These are phyloP conservation scores for Cordyceps militaris DNA, from an alignment of 2,329 filamentous ascomycete species.

Conservation along the genomic window DNA sequence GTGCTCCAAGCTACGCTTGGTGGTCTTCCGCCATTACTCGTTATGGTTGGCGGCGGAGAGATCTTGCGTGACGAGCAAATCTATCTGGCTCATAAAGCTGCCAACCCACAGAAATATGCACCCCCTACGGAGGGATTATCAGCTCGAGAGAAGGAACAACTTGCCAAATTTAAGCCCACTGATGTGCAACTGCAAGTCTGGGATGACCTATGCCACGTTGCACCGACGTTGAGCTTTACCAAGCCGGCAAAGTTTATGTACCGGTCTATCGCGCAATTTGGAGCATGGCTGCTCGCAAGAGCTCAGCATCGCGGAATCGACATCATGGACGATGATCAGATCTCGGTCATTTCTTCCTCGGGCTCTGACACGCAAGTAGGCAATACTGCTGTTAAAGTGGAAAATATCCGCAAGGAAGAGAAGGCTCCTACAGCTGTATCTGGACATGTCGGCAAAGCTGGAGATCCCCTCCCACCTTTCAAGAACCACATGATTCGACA, in stretches of 20 bases:
- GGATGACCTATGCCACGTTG: slow-evolving; percentile 91
- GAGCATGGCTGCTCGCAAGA: slow-evolving; percentile 79
- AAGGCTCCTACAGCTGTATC: background rate
- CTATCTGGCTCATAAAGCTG: slow-evolving; percentile 89
- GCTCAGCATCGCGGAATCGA: slow-evolving; percentile 76
- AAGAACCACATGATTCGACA: slow-evolving; percentile 88
- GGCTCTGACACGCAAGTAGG: slow-evolving; percentile 28
- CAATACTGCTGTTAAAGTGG: slow-evolving; percentile 17
- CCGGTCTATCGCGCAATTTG: slow-evolving; percentile 83
- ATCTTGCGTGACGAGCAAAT: slow-evolving; percentile 90
- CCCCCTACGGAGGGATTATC: slow-evolving; percentile 58
- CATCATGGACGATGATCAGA: slow-evolving; percentile 69
- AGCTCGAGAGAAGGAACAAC: slow-evolving; percentile 49
- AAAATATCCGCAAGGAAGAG: slow-evolving; percentile 18
- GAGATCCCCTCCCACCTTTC: slow-evolving; percentile 75
- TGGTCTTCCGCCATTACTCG: slow-evolving; percentile 78
- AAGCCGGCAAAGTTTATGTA: slow-evolving; percentile 97
- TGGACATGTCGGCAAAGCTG: slow-evolving; percentile 69
- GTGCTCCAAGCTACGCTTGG: slow-evolving; percentile 82
- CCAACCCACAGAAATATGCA: slow-evolving; percentile 70
- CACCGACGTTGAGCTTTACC: slow-evolving; percentile 89
- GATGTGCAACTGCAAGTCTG: slow-evolving; percentile 92
- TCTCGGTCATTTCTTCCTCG: slow-evolving; percentile 65
- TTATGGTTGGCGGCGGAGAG: slow-evolving; percentile 84
- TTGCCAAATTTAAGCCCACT: slow-evolving; percentile 70